Evolutionary conservation across 2,329 filamentous ascomycete species (phyloP).

Genomic region (Zalaria sp.): DNA sequence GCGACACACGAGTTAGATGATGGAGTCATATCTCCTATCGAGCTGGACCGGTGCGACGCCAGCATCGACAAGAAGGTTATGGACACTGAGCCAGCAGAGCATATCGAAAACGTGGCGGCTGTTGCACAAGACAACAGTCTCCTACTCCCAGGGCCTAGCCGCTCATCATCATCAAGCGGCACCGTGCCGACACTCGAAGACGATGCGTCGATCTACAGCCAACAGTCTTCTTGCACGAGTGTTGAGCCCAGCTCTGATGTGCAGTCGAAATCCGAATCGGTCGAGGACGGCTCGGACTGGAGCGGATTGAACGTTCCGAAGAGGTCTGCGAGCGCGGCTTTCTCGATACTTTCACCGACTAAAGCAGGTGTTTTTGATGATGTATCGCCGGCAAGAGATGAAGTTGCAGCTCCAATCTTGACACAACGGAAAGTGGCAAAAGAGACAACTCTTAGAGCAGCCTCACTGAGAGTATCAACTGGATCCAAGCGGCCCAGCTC

Average conservation of each 20-base stretch:
- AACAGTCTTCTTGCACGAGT: conserved; percentile 24
- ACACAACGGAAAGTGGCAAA: too few relatives aligned
- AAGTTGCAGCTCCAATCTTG: too few relatives aligned
- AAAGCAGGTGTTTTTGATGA: conserved; percentile 15
- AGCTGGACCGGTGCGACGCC: too few relatives aligned
- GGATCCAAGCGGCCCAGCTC: neutral
- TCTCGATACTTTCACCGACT: conserved; percentile 12
- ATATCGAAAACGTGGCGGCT: too few relatives aligned
- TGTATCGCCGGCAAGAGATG: neutral
- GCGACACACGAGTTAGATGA: neutral
- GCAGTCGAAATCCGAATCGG: conserved; percentile 11
- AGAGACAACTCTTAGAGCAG: too few relatives aligned
- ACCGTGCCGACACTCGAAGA: conserved; percentile 8
- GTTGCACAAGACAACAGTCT: neutral
- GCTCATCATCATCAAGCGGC: conserved; percentile 21
- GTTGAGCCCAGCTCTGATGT: conserved; percentile 14
- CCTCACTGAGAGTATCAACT: too few relatives aligned
- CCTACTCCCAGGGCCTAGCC: conserved; percentile 2
- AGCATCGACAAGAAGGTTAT: too few relatives aligned
- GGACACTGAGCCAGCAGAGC: too few relatives aligned
- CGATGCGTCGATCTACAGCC: conserved; percentile 24
- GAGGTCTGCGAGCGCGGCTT: conserved; percentile 8
- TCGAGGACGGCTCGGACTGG: conserved; percentile 7
- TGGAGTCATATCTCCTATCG: too few relatives aligned
- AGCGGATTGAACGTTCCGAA: conserved; percentile 7